A percentile compares a stretch with the other conserved stretches of the same genome.
phyloP scores from a whole-genome alignment of 805 yeast genomes.

The Brettanomyces bruxellensis region DNA sequence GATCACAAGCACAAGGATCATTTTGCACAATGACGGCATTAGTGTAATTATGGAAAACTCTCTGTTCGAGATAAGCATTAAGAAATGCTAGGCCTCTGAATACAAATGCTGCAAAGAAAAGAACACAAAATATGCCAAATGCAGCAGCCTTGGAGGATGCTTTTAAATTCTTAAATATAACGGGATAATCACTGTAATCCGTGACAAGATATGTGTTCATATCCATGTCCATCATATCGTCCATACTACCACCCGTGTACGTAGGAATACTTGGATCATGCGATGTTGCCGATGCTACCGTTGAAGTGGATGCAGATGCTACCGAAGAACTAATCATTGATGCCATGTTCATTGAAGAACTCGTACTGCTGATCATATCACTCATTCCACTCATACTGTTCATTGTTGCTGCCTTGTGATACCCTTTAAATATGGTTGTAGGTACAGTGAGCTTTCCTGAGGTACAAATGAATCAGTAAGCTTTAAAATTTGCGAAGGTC shows the following conservation, averaged over 20 bases:
- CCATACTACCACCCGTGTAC: background rate
- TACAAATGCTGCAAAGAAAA: conserved; percentile 50
- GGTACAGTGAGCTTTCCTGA: no score
- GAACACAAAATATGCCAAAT: conserved; percentile 61
- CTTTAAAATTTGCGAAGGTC: no score
- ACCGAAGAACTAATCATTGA: conserved; percentile 2
- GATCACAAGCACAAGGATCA: conserved; percentile 28
- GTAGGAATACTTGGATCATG: conserved; percentile 7
- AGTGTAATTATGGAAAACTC: conserved; percentile 42
- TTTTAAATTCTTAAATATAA: conserved; percentile 43
- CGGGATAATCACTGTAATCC: conserved; percentile 46
- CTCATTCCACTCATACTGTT: conserved; percentile 7
- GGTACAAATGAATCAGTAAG: no score
- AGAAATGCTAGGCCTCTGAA: conserved; percentile 52
- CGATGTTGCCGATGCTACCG: conserved; percentile 9
- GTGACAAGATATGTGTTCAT: conserved; percentile 57
- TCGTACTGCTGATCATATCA: conserved; percentile 7
- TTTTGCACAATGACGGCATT: conserved; percentile 20
- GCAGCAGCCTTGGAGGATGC: conserved; percentile 54
- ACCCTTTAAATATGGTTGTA: background rate
- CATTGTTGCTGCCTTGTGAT: background rate
- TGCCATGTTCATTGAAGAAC: conserved; percentile 3
- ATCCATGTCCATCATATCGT: conserved; percentile 21
- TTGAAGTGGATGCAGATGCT: conserved; percentile 6
- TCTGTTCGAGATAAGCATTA: conserved; percentile 58